A percentile compares a stretch with the other conserved stretches of the same genome.
phyloP scores from a whole-genome alignment of 2,329 filamentous ascomycete species.

The Zasmidium angulare region DNA sequence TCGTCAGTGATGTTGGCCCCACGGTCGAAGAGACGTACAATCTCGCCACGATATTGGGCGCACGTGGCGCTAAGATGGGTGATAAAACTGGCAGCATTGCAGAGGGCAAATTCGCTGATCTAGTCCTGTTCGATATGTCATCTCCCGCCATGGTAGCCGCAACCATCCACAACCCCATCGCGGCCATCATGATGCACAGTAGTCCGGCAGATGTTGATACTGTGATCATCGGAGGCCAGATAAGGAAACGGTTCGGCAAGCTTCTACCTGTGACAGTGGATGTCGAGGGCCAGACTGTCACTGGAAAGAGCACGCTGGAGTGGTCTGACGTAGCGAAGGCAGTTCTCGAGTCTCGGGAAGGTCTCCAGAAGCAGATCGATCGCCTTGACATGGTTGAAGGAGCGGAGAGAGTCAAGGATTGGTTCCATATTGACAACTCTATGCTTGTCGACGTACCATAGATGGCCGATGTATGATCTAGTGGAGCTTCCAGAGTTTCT shows the following conservation, averaged over 20 bases:
- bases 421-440: not conserved
- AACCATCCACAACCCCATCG: constrained; percentile 43
- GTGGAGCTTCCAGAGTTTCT: not conserved
- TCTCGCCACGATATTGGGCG: not conserved
- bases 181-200: constrained; percentile 46
- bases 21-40: constrained; percentile 1
- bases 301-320: not conserved
- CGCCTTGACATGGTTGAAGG: not conserved
- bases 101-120: constrained; percentile 39
- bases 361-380: not conserved
- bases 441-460: not conserved
- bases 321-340: not conserved
- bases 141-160: constrained; percentile 45
- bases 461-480: not conserved
- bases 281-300: not conserved
- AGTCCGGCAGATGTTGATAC: constrained; percentile 43
- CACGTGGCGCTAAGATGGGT: not conserved
- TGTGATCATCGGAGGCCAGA: constrained; percentile 46
- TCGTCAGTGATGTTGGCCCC: not conserved
- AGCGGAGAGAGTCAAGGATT: not conserved
- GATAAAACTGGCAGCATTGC: constrained; percentile 1
- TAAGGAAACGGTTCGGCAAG: constrained; percentile 40
- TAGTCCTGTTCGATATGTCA: constrained; percentile 48
- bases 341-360: not conserved
- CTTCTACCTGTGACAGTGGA: constrained; percentile 25